These are phyloP conservation scores for Phytophthora melonis DNA, from an alignment of 352 stramenopile genomes.

Conservation along the genomic window DNA sequence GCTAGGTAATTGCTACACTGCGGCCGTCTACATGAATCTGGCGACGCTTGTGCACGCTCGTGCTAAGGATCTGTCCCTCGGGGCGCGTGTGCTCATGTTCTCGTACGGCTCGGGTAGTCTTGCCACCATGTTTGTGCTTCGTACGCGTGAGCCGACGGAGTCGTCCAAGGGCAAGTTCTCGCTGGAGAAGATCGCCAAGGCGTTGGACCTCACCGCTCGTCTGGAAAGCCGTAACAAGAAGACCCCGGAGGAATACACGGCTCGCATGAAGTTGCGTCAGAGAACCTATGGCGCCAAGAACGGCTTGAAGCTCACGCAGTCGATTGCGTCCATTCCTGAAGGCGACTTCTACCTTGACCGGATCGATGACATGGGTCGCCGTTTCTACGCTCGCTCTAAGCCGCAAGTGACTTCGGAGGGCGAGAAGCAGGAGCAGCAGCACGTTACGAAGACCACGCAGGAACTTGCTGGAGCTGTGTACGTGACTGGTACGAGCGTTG, in stretches of 20 bases:
- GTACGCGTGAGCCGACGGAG: slow-evolving; percentile 25
- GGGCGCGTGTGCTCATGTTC: slow-evolving; percentile 93
- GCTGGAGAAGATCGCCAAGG: slow-evolving; percentile 87
- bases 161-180: slow-evolving; percentile 73
- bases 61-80: slow-evolving; percentile 53
- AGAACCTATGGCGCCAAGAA: slow-evolving; percentile 67
- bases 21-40: slow-evolving; percentile 96
- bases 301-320: slow-evolving; percentile 76
- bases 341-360: slow-evolving; percentile 93
- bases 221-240: slow-evolving; percentile 86
- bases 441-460: slow-evolving; percentile 50
- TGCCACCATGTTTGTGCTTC: slow-evolving; percentile 94
- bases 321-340: slow-evolving; percentile 64
- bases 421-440: slow-evolving; percentile 18
- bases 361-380: slow-evolving; percentile 91
- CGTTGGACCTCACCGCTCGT: slow-evolving; percentile 84
- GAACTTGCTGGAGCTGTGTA: slow-evolving; percentile 74
- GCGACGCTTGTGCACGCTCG: slow-evolving; percentile 88
- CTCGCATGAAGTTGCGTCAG: slow-evolving; percentile 92
- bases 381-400: slow-evolving; percentile 80
- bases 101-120: slow-evolving; percentile 97
- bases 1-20: slow-evolving; percentile 98
- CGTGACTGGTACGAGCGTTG: slow-evolving; percentile 93
- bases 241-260: slow-evolving; percentile 91
- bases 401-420: slow-evolving; percentile 1